phyloP scores from a whole-genome alignment of 2,329 filamentous ascomycete genomes.

The Penicillium sclerotiorum region DNA sequence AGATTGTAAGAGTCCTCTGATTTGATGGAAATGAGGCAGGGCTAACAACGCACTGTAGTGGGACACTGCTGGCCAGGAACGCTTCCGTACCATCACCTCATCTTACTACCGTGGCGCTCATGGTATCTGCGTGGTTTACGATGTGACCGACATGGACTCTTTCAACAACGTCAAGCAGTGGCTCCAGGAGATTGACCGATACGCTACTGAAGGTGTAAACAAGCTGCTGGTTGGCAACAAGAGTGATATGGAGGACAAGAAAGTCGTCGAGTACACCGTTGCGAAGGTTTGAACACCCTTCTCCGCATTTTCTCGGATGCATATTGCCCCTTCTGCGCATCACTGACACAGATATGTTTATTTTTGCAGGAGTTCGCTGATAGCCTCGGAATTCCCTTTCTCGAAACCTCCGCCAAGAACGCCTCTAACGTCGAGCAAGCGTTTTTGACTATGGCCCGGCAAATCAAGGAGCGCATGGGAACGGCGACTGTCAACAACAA shows the following conservation, averaged over 20 bases:
- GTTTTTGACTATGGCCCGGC: constrained; percentile 99
- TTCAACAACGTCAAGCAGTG: constrained; percentile 99
- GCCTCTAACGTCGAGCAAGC: constrained; percentile 99
- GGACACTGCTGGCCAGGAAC: constrained; percentile 98
- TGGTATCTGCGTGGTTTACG: constrained; percentile 99
- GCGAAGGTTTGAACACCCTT: constrained; percentile 75
- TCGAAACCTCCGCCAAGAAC: constrained; percentile 99
- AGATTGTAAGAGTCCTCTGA: constrained; percentile 69
- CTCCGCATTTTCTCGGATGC: too few relatives aligned
- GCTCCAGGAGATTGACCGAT: constrained; percentile 99
- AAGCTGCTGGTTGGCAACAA: constrained; percentile 99
- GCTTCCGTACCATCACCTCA: constrained; percentile 99
- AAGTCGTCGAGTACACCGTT: constrained; percentile 98
- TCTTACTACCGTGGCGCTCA: constrained; percentile 99
- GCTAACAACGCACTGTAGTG: constrained; percentile 64
- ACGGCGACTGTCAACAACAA: constrained; percentile 98
- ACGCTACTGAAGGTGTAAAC: constrained; percentile 98
- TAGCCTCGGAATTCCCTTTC: constrained; percentile 97
- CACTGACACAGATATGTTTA: not conserved
- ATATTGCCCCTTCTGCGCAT: not conserved
- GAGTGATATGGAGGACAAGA: constrained; percentile 99
- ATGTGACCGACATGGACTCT: constrained; percentile 99
- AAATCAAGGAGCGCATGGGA: constrained; percentile 99
- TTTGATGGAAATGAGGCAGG: not conserved
- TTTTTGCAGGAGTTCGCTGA: constrained; percentile 81